These are phyloP conservation scores for Neotropicomus parvogracilis DNA, from an alignment of 1,284 basidiomycete genomes.

Conservation along the genomic window DNA sequence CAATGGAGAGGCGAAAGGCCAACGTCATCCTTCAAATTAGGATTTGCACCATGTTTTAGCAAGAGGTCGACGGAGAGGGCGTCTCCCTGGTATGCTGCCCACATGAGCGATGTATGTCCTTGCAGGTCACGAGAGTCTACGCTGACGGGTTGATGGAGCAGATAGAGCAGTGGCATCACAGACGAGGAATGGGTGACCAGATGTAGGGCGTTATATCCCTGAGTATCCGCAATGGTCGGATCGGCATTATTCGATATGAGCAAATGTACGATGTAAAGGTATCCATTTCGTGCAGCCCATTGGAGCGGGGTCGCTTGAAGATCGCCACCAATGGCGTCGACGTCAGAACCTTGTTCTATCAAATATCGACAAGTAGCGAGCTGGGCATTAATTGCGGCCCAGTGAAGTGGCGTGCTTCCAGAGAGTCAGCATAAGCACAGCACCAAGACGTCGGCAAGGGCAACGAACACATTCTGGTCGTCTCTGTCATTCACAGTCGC, in stretches of 20 bases:
- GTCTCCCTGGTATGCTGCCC: constrained; percentile 99
- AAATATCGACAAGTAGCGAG: constrained; percentile 75
- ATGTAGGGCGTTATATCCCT: constrained; percentile 96
- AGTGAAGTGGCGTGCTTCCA: constrained; percentile 79
- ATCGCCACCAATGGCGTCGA: constrained; percentile 93
- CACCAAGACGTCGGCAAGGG: neutral
- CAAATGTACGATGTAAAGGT: constrained; percentile 91
- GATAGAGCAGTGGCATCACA: constrained; percentile 91
- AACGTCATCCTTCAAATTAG: constrained; percentile 71
- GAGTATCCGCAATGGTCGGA: constrained; percentile 86
- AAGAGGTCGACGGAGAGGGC: constrained; percentile 91
- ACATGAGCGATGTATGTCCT: constrained; percentile 96
- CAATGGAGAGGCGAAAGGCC: constrained; percentile 94
- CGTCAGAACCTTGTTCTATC: constrained; percentile 90
- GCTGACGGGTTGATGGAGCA: constrained; percentile 87
- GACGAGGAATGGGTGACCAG: constrained; percentile 92
- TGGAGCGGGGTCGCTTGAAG: constrained; percentile 95
- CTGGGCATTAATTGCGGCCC: constrained; percentile 95
- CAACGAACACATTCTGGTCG: constrained; percentile 72
- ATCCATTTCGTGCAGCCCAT: constrained; percentile 96
- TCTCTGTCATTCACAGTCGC: constrained; percentile 81
- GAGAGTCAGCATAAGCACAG: constrained; percentile 8
- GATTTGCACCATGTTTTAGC: constrained; percentile 82
- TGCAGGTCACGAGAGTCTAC: constrained; percentile 87
- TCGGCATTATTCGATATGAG: constrained; percentile 88